These are phyloP conservation scores for Calvatia gigantea DNA, from an alignment of 768 basidiomycete genomes.

Conservation along the genomic window DNA sequence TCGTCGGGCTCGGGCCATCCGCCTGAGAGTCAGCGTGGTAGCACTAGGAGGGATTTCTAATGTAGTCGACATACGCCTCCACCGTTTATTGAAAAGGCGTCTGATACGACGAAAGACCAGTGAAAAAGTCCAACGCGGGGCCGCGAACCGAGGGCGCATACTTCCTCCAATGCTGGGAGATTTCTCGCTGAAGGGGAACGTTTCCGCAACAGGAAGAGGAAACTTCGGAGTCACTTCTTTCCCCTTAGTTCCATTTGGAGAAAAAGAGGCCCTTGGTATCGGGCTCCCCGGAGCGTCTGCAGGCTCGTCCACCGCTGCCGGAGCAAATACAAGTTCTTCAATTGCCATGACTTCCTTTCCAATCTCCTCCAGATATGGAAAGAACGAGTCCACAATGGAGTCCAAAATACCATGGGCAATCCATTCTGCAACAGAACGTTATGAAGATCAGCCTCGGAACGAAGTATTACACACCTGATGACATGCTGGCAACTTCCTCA, in stretches of 20 bases:
- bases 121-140: slow-evolving; percentile 29
- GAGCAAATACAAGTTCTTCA: slow-evolving; percentile 62
- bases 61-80: slow-evolving; percentile 19
- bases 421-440: slow-evolving; percentile 61
- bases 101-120: slow-evolving; percentile 33
- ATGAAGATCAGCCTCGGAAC: not conserved
- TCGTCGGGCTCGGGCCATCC: slow-evolving; percentile 77
- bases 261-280: not conserved
- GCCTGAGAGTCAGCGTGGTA: slow-evolving; percentile 52
- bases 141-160: slow-evolving; percentile 28
- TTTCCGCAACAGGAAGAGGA: slow-evolving; percentile 14
- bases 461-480: slow-evolving; percentile 52
- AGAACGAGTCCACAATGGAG: slow-evolving; percentile 92
- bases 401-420: slow-evolving; percentile 91
- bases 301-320: not conserved
- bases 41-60: slow-evolving; percentile 24
- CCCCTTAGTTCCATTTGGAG: not conserved
- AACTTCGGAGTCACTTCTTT: not conserved
- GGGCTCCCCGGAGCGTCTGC: not conserved
- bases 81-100: slow-evolving; percentile 25
- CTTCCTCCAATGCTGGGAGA: slow-evolving; percentile 17
- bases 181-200: slow-evolving; percentile 18
- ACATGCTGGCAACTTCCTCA: slow-evolving; percentile 61
- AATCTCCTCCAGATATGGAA: slow-evolving; percentile 78
- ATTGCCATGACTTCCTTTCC: slow-evolving; percentile 78